Percentiles rank a stretch among this genome's conserved stretches.
Evolutionary conservation across 352 stramenopile genomes (phyloP).

Genomic region (Saprolegnia parasitica): DNA sequence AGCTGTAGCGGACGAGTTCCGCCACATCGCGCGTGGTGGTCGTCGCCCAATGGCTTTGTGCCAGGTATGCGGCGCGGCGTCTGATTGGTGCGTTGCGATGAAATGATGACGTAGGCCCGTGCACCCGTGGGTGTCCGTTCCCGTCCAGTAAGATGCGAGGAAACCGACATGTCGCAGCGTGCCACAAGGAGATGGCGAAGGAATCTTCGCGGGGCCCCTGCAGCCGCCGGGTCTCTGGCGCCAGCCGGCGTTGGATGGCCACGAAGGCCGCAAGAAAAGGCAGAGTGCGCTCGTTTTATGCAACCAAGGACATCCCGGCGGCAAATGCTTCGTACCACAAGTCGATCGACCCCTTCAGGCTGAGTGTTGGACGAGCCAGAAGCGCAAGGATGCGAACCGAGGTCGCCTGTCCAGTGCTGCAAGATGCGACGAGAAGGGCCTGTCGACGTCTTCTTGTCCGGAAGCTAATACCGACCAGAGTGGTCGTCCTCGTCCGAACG

Average conservation of each 20-base stretch:
- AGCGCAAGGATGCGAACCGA: too few species aligned
- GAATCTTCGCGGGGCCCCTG: slow-evolving; percentile 12
- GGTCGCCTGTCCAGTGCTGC: too few species aligned
- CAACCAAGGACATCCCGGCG: neutral
- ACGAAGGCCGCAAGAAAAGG: neutral
- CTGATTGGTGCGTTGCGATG: neutral
- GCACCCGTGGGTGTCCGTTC: slow-evolving; percentile 15
- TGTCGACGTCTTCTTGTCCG: too few species aligned
- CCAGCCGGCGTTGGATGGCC: neutral
- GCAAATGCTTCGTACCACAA: neutral
- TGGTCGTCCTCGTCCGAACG: too few species aligned
- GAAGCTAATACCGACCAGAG: too few species aligned
- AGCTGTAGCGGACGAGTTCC: neutral
- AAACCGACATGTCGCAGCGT: neutral
- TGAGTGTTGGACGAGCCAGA: too few species aligned
- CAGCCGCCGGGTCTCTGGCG: neutral
- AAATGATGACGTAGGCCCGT: slow-evolving; percentile 14
- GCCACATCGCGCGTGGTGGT: neutral
- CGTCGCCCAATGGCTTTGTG: neutral
- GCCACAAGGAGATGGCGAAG: slow-evolving; percentile 2
- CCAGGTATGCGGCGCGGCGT: neutral
- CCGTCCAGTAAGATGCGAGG: neutral
- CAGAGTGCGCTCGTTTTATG: slow-evolving; percentile 13
- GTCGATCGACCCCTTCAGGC: neutral
- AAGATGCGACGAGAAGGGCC: too few species aligned